These are phyloP conservation scores for Megacollybia marginata DNA, from an alignment of 768 basidiomycete species.

Conservation along the genomic window DNA sequence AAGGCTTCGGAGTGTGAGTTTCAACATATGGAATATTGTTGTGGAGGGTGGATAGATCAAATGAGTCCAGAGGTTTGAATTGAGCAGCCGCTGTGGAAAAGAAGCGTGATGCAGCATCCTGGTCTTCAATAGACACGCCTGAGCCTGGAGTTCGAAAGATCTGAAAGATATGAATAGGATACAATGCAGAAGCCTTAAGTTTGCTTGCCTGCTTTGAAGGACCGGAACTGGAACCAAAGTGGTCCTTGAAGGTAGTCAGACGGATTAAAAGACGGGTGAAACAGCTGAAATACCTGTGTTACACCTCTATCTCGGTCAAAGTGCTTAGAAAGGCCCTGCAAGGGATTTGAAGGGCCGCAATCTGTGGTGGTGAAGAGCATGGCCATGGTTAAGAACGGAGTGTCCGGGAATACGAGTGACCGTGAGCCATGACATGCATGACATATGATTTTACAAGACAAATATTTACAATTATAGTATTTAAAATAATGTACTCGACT, in stretches of 20 bases:
- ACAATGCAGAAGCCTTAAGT: neutral
- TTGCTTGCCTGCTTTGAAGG: conserved; percentile 54
- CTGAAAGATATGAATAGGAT: conserved; percentile 23
- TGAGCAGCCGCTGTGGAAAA: conserved; percentile 36
- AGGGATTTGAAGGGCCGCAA: conserved; percentile 80
- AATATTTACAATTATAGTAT: neutral
- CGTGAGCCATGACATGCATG: conserved; percentile 1
- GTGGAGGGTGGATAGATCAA: conserved; percentile 54
- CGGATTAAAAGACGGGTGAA: conserved; percentile 2
- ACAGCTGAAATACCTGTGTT: conserved; percentile 53
- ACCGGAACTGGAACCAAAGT: conserved; percentile 54
- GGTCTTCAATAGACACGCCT: conserved; percentile 34
- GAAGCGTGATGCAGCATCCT: conserved; percentile 62
- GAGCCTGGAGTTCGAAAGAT: conserved; percentile 50
- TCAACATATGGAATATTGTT: conserved; percentile 28
- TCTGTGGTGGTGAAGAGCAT: conserved; percentile 72
- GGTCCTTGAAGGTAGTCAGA: conserved; percentile 41
- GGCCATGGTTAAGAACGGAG: conserved; percentile 61
- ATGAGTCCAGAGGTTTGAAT: conserved; percentile 32
- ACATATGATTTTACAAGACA: neutral
- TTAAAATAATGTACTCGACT: too few species aligned
- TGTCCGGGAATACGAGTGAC: too few species aligned
- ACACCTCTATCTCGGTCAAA: conserved; percentile 74
- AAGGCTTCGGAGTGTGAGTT: neutral
- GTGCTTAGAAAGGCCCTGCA: conserved; percentile 72